A percentile compares a stretch with the other conserved stretches of the same genome.
These are phyloP conservation scores for Yamadazyma philogaea DNA, from an alignment of 805 yeast genomes.

Conservation along the genomic window DNA sequence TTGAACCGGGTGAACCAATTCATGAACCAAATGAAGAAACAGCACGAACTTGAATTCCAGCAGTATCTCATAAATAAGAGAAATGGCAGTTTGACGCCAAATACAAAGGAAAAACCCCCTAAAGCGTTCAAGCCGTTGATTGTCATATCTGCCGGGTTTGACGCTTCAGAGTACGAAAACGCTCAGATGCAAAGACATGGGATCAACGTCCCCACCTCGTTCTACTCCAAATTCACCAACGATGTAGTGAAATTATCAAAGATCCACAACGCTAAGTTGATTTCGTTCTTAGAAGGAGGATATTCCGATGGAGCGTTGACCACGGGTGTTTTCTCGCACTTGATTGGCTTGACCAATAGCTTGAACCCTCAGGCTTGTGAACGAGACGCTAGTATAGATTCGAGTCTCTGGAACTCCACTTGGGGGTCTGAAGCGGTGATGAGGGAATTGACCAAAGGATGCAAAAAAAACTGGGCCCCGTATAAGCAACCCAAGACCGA, in stretches of 20 bases:
- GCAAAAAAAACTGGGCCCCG: conserved; percentile 63
- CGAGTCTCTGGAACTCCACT: conserved; percentile 50
- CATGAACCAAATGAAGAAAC: conserved; percentile 46
- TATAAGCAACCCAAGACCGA: conserved; percentile 51
- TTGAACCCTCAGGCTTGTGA: conserved; percentile 15
- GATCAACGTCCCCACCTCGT: conserved; percentile 77
- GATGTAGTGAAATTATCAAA: conserved; percentile 72
- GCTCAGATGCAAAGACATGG: conserved; percentile 84
- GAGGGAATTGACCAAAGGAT: conserved; percentile 64
- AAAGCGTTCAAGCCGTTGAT: conserved; percentile 48
- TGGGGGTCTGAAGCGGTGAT: conserved; percentile 66
- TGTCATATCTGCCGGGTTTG: conserved; percentile 83
- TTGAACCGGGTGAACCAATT: conserved; percentile 67
- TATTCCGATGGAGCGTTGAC: conserved; percentile 78
- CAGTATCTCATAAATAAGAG: conserved; percentile 22
- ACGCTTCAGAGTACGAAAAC: conserved; percentile 79
- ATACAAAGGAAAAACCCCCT: conserved; percentile 31
- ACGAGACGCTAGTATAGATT: conserved; percentile 16
- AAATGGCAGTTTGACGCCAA: conserved; percentile 25
- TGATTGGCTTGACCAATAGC: conserved; percentile 62
- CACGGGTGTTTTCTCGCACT: conserved; percentile 76
- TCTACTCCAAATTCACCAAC: conserved; percentile 66
- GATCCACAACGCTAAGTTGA: conserved; percentile 55
- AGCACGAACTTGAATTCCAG: conserved; percentile 36
- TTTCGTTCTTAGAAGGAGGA: conserved; percentile 81